Conservation (phyloP, 306 rosid genomes). For the Hippophae tibetana region DNA sequence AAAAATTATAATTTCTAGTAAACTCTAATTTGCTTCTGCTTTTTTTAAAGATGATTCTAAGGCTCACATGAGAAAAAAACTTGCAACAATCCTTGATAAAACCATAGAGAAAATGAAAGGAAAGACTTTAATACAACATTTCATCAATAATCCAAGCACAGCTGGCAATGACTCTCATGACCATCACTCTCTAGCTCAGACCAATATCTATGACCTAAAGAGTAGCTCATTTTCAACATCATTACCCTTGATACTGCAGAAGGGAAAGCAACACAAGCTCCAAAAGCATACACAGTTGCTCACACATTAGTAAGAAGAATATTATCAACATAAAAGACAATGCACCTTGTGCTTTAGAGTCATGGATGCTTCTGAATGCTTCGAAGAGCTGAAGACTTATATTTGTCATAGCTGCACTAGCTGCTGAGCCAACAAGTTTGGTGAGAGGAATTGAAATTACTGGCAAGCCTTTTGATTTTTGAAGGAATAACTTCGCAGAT, state of each 20-base stretch:
- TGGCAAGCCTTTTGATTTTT: slow-evolving; percentile 89
- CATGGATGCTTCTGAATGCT: slow-evolving; percentile 36
- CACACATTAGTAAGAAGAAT: neutral
- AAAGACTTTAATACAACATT: neutral
- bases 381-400: slow-evolving; percentile 51
- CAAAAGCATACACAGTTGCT: neutral
- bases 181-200: neutral
- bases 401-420: slow-evolving; percentile 47
- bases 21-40: neutral
- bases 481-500: slow-evolving; percentile 56
- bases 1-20: neutral
- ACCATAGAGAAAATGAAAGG: neutral
- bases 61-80: neutral
- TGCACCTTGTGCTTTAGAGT: slow-evolving; percentile 43
- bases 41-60: no score
- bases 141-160: neutral
- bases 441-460: slow-evolving; percentile 54
- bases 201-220: neutral
- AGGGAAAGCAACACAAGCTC: neutral
- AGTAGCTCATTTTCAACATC: neutral
- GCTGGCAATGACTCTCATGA: neutral
- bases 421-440: slow-evolving; percentile 53
- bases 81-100: neutral
- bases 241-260: no score
- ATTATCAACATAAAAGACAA: neutral